These are phyloP conservation scores for Colletotrichum higginsianum DNA, from an alignment of 2,329 filamentous ascomycete genomes.

Conservation along the genomic window DNA sequence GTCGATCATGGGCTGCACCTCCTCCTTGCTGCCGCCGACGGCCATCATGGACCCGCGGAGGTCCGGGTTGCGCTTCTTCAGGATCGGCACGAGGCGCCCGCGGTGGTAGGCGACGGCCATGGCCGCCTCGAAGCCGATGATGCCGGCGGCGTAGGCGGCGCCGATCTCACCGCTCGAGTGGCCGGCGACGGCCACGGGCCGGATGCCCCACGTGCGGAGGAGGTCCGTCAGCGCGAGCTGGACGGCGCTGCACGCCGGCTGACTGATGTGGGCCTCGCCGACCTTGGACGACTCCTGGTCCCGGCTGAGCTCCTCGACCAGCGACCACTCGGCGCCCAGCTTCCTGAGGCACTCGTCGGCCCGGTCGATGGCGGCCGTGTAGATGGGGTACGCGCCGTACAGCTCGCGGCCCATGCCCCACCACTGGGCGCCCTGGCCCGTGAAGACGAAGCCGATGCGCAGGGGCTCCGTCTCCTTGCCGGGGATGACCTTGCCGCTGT, in stretches of 20 bases:
- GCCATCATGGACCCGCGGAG: conserved; percentile 69
- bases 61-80: conserved; percentile 57
- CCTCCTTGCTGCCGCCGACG: conserved; percentile 62
- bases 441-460: conserved; percentile 48
- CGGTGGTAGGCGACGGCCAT: conserved; percentile 66
- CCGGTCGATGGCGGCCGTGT: conserved; percentile 50
- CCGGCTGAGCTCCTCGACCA: conserved; percentile 55
- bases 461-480: conserved; percentile 54
- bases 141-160: conserved; percentile 60
- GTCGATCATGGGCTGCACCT: conserved; percentile 61
- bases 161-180: conserved; percentile 66
- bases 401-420: conserved; percentile 45
- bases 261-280: conserved; percentile 58
- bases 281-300: conserved; percentile 53
- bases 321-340: conserved; percentile 55
- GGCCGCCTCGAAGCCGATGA: conserved; percentile 57
- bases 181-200: conserved; percentile 57
- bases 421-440: conserved; percentile 50
- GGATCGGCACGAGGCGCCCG: conserved; percentile 59
- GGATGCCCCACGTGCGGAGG: conserved; percentile 60
- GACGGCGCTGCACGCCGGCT: conserved; percentile 61
- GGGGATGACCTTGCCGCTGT: conserved; percentile 52
- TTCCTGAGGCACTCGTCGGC: conserved; percentile 52
- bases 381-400: conserved; percentile 53
- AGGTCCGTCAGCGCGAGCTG: conserved; percentile 64